Percentiles rank a stretch among this genome's conserved stretches.
These are phyloP conservation scores for Fusarium sp. DNA, from an alignment of 2,329 filamentous ascomycete species.

Conservation along the genomic window DNA sequence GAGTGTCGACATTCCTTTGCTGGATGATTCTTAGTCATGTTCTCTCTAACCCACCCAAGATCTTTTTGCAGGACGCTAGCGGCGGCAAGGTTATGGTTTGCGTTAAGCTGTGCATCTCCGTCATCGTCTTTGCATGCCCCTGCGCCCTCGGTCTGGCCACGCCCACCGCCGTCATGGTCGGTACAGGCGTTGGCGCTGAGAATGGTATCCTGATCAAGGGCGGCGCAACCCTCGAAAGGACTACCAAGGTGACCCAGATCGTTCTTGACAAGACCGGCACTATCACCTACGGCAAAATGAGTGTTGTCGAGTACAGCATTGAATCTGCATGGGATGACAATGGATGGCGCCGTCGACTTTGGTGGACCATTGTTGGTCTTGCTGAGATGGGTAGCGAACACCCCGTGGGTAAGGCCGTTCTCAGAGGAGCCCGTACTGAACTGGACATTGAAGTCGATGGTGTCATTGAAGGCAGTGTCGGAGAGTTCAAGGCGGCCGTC, in stretches of 20 bases:
- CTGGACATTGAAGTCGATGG: conserved; percentile 79
- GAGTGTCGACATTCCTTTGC: conserved; percentile 83
- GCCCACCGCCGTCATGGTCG: conserved; percentile 98
- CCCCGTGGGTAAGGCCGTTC: conserved; percentile 90
- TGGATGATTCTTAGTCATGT: conserved; percentile 98
- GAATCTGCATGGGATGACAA: conserved; percentile 76
- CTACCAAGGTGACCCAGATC: conserved; percentile 89
- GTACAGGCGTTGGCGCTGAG: conserved; percentile 95
- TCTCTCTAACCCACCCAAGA: conserved; percentile 83
- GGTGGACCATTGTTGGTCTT: conserved; percentile 97
- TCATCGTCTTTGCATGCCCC: conserved; percentile 97
- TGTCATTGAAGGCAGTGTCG: conserved; percentile 83
- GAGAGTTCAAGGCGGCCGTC: conserved; percentile 85
- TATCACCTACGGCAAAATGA: conserved; percentile 95
- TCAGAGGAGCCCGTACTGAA: conserved; percentile 79
- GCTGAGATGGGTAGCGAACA: conserved; percentile 97
- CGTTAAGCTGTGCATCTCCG: conserved; percentile 95
- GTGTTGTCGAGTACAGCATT: conserved; percentile 78
- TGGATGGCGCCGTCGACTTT: conserved; percentile 77
- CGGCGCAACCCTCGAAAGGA: conserved; percentile 89
- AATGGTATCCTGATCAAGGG: conserved; percentile 98
- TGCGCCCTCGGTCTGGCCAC: conserved; percentile 96
- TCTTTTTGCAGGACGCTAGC: conserved; percentile 83
- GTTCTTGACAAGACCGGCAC: conserved; percentile 98
- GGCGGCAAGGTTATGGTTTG: conserved; percentile 97